Evolutionary conservation across 495 filamentous ascomycete genomes (phyloP), one percentile per base, ranked within the genome.

Genomic region (Gamarada debralockiae): DNA sequence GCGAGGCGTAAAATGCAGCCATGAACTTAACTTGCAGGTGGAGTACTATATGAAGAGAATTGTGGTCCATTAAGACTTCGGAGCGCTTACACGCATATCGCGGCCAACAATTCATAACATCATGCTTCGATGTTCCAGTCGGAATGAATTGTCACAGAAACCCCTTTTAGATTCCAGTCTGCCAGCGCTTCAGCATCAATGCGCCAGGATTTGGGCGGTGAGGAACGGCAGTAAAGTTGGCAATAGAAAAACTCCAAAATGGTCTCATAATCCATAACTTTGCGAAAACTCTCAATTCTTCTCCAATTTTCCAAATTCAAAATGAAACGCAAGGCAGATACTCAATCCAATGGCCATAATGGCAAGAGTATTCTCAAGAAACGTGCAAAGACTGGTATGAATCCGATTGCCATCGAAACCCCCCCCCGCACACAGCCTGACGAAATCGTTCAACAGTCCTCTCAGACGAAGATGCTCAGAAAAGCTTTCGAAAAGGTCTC

Each of bases 401-500:
- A 25, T 34, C 29, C 18, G 38, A 51, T 55, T 36, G 18, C 10
- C 17, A 45, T 20, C 22, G 34, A 34, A n/a, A n/a, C n/a, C n/a
- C n/a, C n/a, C n/a, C n/a, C n/a, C 34, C n/a, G 25, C 31, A 48
- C 20, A 37, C 31, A 44, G 15, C 17, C 49, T 56, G 27, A 60
- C 29, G 2, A 22, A 13, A 42, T n/a, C n/a, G 31, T 15, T 31
- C 37, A n/a, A 52, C 40, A 63, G 60, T 54, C 22, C 41, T 62
- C 13, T 59, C 60, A 7, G 50, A 56, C 1, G 60, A 59, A 37
- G 52, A 63, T 14, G 39, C 56, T 14, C 49, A 54, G n/a, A 54
- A 58, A 22, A 37, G 76, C 42, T 96, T 97, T 65, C 83, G 86
- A 31, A 75, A 85, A 46, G 86, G 82, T 5, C 76, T 96, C 14